Percentiles rank a stretch among this genome's conserved stretches.
phyloP scores from a whole-genome alignment of 306 rosid genomes.

The Arachis stenosperma region DNA sequence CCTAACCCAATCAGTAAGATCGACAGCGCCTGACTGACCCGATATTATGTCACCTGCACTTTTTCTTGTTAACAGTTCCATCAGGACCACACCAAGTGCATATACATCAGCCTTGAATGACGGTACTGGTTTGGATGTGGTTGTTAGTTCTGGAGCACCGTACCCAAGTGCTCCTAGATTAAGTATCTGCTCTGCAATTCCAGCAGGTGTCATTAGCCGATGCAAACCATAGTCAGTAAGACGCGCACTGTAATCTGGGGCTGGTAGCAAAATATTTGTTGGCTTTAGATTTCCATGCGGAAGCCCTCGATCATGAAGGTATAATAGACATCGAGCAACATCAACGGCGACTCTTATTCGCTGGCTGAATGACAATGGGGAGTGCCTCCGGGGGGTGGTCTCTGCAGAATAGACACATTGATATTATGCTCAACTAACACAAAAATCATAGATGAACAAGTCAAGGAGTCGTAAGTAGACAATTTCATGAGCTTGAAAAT shows the following conservation, averaged over 20 bases:
- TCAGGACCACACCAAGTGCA: conserved; percentile 90
- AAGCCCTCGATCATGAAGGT: conserved; percentile 90
- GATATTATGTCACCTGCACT: conserved; percentile 99
- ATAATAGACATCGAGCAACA: conserved; percentile 72
- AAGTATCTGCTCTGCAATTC: conserved; percentile 88
- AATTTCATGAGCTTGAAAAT: conserved; percentile 26
- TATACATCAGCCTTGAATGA: conserved; percentile 93
- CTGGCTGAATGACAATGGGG: conserved; percentile 79
- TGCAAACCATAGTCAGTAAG: conserved; percentile 89
- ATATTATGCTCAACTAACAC: conserved; percentile 36
- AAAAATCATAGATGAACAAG: conserved; percentile 31
- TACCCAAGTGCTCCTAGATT: conserved; percentile 97
- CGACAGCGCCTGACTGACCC: conserved; percentile 92
- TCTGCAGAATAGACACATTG: conserved; percentile 60
- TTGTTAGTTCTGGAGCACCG: conserved; percentile 87
- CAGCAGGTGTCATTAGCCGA: conserved; percentile 88
- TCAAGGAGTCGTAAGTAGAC: conserved; percentile 25
- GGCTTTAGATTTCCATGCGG: conserved; percentile 97
- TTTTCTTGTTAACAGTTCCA: conserved; percentile 90
- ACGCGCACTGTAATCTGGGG: conserved; percentile 63
- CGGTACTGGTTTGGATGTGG: conserved; percentile 72
- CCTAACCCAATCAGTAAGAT: conserved; percentile 98
- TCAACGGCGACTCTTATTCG: conserved; percentile 84
- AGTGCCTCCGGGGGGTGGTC: conserved; percentile 87
- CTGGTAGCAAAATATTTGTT: conserved; percentile 70